Percentiles rank a stretch among this genome's conserved stretches.
phyloP scores from a whole-genome alignment of 2,329 filamentous ascomycete species.

The Chalaropsis thielavioides region DNA sequence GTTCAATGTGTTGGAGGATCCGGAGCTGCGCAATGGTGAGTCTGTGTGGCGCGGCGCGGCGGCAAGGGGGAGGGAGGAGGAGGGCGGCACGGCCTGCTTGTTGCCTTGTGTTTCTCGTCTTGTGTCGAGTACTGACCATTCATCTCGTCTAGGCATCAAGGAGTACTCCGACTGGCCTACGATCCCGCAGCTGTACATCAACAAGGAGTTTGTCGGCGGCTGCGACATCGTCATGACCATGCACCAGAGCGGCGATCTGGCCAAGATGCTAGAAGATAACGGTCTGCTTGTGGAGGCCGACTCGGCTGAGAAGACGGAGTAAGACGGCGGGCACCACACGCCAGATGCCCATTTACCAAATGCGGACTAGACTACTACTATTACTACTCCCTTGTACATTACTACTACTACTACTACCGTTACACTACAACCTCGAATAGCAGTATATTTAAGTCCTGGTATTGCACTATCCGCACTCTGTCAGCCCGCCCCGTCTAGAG shows the following conservation, averaged over 20 bases:
- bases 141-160: constrained; percentile 60
- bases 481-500: constrained; percentile 13
- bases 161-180: constrained; percentile 99
- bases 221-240: constrained; percentile 94
- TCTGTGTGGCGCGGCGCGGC: constrained; percentile 5
- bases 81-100: neutral
- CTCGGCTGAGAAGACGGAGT: constrained; percentile 23
- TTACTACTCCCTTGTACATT: constrained; percentile 19
- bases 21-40: constrained; percentile 67
- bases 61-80: neutral
- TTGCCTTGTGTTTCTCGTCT: too few relatives aligned
- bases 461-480: neutral
- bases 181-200: constrained; percentile 89
- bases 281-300: constrained; percentile 54
- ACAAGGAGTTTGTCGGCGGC: constrained; percentile 94
- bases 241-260: constrained; percentile 90
- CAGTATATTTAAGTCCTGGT: neutral
- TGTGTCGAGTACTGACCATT: too few relatives aligned
- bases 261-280: constrained; percentile 85
- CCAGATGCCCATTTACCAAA: neutral
- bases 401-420: constrained; percentile 10
- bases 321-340: constrained; percentile 23
- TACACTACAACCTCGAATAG: constrained; percentile 18
- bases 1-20: constrained; percentile 90
- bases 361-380: neutral